Percentiles rank a stretch among this genome's conserved stretches.
These are phyloP conservation scores for Sugiyamaella qingdaonensis DNA, from an alignment of 805 yeast genomes.

Conservation along the genomic window DNA sequence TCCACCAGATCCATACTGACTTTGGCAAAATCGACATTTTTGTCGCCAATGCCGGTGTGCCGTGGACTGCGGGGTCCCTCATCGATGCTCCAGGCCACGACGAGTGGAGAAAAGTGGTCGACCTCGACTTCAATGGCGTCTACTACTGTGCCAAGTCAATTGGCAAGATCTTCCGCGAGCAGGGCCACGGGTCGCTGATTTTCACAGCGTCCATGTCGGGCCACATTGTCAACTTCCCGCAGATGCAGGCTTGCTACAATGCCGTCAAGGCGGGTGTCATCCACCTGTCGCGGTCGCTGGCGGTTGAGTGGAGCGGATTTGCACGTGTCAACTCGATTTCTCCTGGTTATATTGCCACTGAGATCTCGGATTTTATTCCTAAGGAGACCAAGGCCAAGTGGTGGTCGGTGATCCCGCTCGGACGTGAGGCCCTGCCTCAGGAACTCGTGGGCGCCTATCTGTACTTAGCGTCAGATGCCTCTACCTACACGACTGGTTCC, in stretches of 20 bases:
- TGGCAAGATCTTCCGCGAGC: conserved; percentile 68
- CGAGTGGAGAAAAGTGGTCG: conserved; percentile 69
- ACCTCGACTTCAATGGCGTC: conserved; percentile 74
- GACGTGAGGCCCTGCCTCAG: conserved; percentile 68
- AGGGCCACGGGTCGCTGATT: conserved; percentile 72
- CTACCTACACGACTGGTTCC: conserved; percentile 73
- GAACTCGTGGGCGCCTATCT: conserved; percentile 79
- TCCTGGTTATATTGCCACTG: conserved; percentile 78
- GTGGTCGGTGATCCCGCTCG: conserved; percentile 57
- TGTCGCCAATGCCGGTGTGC: conserved; percentile 87
- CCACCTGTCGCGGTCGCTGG: conserved; percentile 72
- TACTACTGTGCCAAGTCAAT: conserved; percentile 73
- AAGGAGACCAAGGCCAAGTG: conserved; percentile 44
- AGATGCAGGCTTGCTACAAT: conserved; percentile 80
- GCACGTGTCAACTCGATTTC: conserved; percentile 81
- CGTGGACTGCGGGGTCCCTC: conserved; percentile 68
- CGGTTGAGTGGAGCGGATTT: conserved; percentile 85
- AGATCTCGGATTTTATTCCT: conserved; percentile 50
- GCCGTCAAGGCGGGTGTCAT: conserved; percentile 81
- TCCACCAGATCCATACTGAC: conserved; percentile 53
- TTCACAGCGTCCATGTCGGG: conserved; percentile 90
- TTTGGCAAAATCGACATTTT: conserved; percentile 79
- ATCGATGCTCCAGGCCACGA: conserved; percentile 45
- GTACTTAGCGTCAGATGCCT: conserved; percentile 76
- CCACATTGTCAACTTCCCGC: conserved; percentile 81